Evolutionary conservation across 768 basidiomycete species (phyloP).

Genomic region (Porphyrellus cyaneotinctus): DNA sequence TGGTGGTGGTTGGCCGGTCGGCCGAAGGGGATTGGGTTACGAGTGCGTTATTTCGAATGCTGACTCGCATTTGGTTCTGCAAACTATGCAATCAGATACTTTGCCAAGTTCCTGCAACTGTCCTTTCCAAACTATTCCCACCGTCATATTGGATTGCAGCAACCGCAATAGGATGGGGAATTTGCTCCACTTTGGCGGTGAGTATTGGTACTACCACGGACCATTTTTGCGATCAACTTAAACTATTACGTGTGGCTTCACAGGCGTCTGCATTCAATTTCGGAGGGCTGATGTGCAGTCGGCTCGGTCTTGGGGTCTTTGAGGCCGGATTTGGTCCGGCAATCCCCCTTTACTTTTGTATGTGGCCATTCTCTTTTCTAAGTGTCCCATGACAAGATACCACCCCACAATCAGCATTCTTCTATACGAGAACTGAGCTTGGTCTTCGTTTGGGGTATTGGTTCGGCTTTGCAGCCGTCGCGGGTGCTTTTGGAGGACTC

Average conservation of each 20-base stretch:
- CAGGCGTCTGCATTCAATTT: constrained; percentile 63
- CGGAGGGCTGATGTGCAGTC: constrained; percentile 50
- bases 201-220: constrained; percentile 1
- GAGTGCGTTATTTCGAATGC: neutral
- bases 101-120: constrained; percentile 61
- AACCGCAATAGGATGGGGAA: constrained; percentile 69
- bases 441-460: constrained; percentile 76
- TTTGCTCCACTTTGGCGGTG: constrained; percentile 71
- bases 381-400: neutral
- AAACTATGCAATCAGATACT: constrained; percentile 45
- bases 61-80: neutral
- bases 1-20: neutral
- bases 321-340: constrained; percentile 77
- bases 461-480: constrained; percentile 82
- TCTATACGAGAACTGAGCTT: constrained; percentile 72
- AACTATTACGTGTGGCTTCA: neutral
- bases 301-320: constrained; percentile 68
- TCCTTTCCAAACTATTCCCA: constrained; percentile 62
- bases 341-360: constrained; percentile 76
- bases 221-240: neutral
- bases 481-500: constrained; percentile 82
- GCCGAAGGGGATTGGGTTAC: too few relatives aligned
- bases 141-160: constrained; percentile 66
- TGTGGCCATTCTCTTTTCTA: constrained; percentile 20
- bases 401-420: constrained; percentile 49